Base-by-base conservation (phyloP, 2,329 filamentous ascomycete genomes). In the Colletotrichum navitas region DNA sequence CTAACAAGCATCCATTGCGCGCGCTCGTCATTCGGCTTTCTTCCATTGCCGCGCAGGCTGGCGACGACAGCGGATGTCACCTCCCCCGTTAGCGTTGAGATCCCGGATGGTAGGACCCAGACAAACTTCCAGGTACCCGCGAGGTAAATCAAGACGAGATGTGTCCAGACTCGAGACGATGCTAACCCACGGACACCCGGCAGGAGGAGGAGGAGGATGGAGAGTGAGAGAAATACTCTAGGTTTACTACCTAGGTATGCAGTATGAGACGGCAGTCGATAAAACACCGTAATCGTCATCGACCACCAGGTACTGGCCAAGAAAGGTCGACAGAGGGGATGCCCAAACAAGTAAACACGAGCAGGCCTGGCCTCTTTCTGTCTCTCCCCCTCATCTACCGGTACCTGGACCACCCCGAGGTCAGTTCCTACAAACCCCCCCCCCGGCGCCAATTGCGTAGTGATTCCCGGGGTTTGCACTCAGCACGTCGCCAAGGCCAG, bases 61-160 rank as follows among this genome's bases (percentile, higher is more conserved):
- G 18, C 26, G 26, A 26, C 56, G 51, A 52, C 68, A 58, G 43
- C 56, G 41, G 41, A 11, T 67, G 68, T 52, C 63, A 51, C 45
- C 26, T 52, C 51, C 34, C 34, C 32, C 36, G 51, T 67, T 58
- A 67, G 56, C 68, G 45, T 62, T 63, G 32, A 56, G 49, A 67
- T 71, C 63, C 63, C 56, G 58, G 56, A 52, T 59, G 8, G 14
- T 1, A 7, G 26, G 29, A 26, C 45, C 68, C 52, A 54, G 41
- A 55, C 68, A 59, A 45, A 63, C 68, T 71, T 71, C 59, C 64
- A 68, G 64, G 68, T 71, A 71, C 68, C 68, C 68, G 68, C 51
- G 45, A 71, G 63, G 64, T 51, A 71, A 71, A 58, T 32, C 5
- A 16, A 18, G 32, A n/a, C 10, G 32, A 55, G 18, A 18, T 24